Evolutionary conservation across 139 green algal species (phyloP), one percentile per base, ranked within the genome.

Genomic region (Chlamydomonas incerta): DNA sequence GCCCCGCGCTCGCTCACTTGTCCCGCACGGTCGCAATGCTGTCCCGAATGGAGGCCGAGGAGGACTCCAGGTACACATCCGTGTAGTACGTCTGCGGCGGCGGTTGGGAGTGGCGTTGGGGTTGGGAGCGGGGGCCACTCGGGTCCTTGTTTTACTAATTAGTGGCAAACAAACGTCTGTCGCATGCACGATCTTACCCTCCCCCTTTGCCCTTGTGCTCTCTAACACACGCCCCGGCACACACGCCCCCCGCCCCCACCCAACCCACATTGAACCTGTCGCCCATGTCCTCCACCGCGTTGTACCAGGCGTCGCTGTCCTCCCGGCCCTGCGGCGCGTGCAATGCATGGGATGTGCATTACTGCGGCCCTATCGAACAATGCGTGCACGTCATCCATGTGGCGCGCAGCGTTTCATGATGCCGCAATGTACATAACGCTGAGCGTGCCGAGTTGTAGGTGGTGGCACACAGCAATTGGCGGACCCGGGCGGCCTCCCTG

Each of bases 251-350:
- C n/a, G 33, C 67, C 17, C 3, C 67, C 67, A 31, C 33, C 4
- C 13, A 31, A 26, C 71, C 10, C 50, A 80, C 72, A n/a, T 50
- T 18, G 21, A 55, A 80, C 1, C 15, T 13, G n/a, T 46, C 72
- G 3, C 26, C 10, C 72, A 68, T 47, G 29, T 47, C n/a, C 24
- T n/a, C 11, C 0, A 5, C 6, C 21, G 50, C 55, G 28, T 9
- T 68, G 50, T 80, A 50, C 72, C 72, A 80, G 23, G 14, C n/a
- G 17, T 41, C 72, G 11, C 26, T n/a, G 72, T 80, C 72, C 50
- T 67, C 50, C 24, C 31, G 13, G 50, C 72, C 72, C 72, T 80
- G 72, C 6, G 63, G 0, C 20, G 65, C 21, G 24, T 24, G 26
- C 23, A 5, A 20, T 3, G 71, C 37, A 8, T 21, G 14, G 8